Evolutionary conservation across 73 alveolate genomes (phyloP), one percentile per base, ranked within the genome.

Genomic region (Paramecium tetraurelia): DNA sequence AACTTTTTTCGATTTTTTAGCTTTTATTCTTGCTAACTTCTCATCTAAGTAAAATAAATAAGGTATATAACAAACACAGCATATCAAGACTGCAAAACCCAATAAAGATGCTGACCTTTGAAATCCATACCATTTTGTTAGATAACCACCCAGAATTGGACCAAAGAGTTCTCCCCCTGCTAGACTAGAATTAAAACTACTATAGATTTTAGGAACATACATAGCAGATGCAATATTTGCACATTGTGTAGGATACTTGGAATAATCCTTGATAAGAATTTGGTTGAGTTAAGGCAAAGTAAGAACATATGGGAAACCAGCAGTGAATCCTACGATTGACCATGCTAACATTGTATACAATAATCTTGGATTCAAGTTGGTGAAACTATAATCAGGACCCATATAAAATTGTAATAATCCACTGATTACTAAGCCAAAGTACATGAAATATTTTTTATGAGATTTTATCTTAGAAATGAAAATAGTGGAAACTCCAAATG

Each of bases 351-450:
- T 75, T 14, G 87, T 75, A 31, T 31, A 31, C 22, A 36, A 75
- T 36, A 29, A 12, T 31, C n/a, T 40, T 16, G 57, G 59, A 21
- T 75, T 16, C 35, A 36, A 75, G 8, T 40, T 75, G 3, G 87
- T 75, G 48, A 75, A 75, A 12, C 4, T 40, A 75, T 33, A 75
- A 75, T 75, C 87, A 40, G 87, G 87, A 21, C 87, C 87, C 35
- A 21, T 24, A 75, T 75, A 75, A 75, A 75, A 40, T 75, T 75
- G 33, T 16, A 75, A 21, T 14, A 31, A 75, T 33, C 63, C 87
- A 14, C 59, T 36, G 33, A 75, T n/a, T 14, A 75, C 36, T 21
- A 75, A 36, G 41, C 87, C 87, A 36, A 9, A 75, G 40, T 16
- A 75, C 35, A 36, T 40, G 68, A 4, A 75, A 75, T 36, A 75